A percentile compares a stretch with the other conserved stretches of the same genome.
phyloP scores from a whole-genome alignment of 1,284 basidiomycete species.

The Microbotryomycetes sp. region DNA sequence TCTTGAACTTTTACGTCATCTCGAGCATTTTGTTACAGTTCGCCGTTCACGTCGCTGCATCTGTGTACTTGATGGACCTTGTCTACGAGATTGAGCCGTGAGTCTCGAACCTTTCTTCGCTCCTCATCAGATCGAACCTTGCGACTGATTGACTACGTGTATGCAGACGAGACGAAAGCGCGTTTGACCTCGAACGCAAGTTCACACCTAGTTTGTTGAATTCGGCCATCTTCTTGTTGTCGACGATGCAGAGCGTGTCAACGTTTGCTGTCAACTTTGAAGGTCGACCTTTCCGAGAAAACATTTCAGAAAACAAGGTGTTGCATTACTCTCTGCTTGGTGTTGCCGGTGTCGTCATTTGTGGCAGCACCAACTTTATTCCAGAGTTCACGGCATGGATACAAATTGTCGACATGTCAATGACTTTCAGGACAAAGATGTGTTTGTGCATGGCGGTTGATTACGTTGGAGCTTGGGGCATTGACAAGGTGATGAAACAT shows the following conservation, averaged over 20 bases:
- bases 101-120: slow-evolving; percentile 39
- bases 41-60: slow-evolving; percentile 75
- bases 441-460: slow-evolving; percentile 77
- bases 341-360: slow-evolving; percentile 76
- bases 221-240: slow-evolving; percentile 87
- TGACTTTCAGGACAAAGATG: slow-evolving; percentile 76
- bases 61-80: slow-evolving; percentile 84
- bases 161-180: slow-evolving; percentile 57
- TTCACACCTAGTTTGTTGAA: slow-evolving; percentile 88
- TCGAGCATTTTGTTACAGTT: slow-evolving; percentile 86
- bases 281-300: slow-evolving; percentile 93
- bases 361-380: slow-evolving; percentile 77
- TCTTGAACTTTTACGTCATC: slow-evolving; percentile 91
- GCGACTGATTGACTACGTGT: slow-evolving; percentile 6
- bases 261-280: slow-evolving; percentile 96
- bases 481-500: slow-evolving; percentile 76
- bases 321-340: slow-evolving; percentile 85
- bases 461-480: slow-evolving; percentile 77
- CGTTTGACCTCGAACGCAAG: slow-evolving; percentile 81
- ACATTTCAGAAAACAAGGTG: slow-evolving; percentile 84
- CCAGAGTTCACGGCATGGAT: slow-evolving; percentile 96
- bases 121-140: not conserved
- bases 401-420: slow-evolving; percentile 89
- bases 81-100: slow-evolving; percentile 71
- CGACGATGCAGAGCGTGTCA: slow-evolving; percentile 74